These are phyloP conservation scores for Botrytis byssoidea DNA, from an alignment of 2,329 filamentous ascomycete genomes.

Conservation along the genomic window DNA sequence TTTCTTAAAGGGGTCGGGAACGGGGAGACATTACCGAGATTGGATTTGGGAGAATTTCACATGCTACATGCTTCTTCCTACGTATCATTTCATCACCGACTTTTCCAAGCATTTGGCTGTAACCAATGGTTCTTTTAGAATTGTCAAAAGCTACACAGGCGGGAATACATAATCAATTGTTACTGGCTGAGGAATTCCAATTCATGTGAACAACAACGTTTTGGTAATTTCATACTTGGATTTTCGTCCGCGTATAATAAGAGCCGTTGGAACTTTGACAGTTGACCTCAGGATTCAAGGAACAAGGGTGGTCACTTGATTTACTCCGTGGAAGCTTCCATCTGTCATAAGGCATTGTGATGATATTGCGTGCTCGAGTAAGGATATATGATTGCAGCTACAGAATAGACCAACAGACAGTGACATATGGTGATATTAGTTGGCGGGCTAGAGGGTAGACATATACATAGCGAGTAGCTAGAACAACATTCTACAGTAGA, in stretches of 20 bases:
- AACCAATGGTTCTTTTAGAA: neutral
- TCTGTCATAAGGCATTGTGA: neutral
- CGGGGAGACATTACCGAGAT: constrained; percentile 19
- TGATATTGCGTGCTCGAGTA: neutral
- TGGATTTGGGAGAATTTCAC: constrained; percentile 12
- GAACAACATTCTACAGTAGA: neutral
- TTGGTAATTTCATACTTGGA: neutral
- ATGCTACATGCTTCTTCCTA: neutral
- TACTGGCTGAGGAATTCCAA: neutral
- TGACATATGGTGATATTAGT: neutral
- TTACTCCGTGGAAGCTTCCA: neutral
- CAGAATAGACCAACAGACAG: neutral
- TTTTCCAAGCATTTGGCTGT: constrained; percentile 1
- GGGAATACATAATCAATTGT: neutral
- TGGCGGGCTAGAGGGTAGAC: neutral
- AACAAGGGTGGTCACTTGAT: neutral
- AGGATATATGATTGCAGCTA: neutral
- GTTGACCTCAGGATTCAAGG: neutral
- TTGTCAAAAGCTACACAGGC: neutral
- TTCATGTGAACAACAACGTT: neutral
- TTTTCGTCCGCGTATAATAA: neutral
- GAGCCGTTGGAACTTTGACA: neutral
- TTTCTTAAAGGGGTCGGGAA: constrained; percentile 12
- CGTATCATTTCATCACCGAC: constrained; percentile 12
- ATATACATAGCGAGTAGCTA: neutral